Percentiles rank a stretch among this genome's conserved stretches.
phyloP scores from a whole-genome alignment of 2,329 filamentous ascomycete genomes.

The Claviceps africana region DNA sequence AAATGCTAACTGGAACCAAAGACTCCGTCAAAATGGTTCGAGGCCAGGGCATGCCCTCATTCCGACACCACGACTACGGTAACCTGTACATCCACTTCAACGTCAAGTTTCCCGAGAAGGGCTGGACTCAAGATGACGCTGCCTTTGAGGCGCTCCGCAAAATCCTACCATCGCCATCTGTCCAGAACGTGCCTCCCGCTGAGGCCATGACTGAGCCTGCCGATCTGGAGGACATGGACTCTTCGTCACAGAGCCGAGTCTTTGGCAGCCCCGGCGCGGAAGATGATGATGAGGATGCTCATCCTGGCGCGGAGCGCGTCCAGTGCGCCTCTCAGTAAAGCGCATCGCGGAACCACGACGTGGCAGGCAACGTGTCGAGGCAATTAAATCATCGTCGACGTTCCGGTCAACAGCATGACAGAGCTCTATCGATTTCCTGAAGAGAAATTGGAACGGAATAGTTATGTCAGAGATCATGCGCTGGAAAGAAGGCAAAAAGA shows the following conservation, averaged over 20 bases:
- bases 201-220: slow-evolving; percentile 90
- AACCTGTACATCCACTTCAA: slow-evolving; percentile 97
- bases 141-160: slow-evolving; percentile 69
- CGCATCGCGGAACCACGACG: neutral
- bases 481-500: slow-evolving; percentile 8
- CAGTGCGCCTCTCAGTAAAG: slow-evolving; percentile 79
- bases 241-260: slow-evolving; percentile 47
- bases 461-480: slow-evolving; percentile 4
- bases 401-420: neutral
- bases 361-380: neutral
- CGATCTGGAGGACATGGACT: slow-evolving; percentile 73
- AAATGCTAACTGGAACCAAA: slow-evolving; percentile 22
- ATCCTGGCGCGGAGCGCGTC: slow-evolving; percentile 64
- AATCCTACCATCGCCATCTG: slow-evolving; percentile 59
- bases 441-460: neutral
- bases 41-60: slow-evolving; percentile 94
- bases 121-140: slow-evolving; percentile 50
- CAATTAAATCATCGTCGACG: neutral
- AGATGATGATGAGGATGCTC: slow-evolving; percentile 69
- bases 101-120: slow-evolving; percentile 86
- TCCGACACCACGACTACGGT: slow-evolving; percentile 84
- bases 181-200: slow-evolving; percentile 53
- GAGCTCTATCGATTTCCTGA: neutral
- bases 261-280: slow-evolving; percentile 48
- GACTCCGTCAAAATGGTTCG: slow-evolving; percentile 87